Evolutionary conservation across 2,329 filamentous ascomycete genomes (phyloP).

Genomic region (Periconia sp.): DNA sequence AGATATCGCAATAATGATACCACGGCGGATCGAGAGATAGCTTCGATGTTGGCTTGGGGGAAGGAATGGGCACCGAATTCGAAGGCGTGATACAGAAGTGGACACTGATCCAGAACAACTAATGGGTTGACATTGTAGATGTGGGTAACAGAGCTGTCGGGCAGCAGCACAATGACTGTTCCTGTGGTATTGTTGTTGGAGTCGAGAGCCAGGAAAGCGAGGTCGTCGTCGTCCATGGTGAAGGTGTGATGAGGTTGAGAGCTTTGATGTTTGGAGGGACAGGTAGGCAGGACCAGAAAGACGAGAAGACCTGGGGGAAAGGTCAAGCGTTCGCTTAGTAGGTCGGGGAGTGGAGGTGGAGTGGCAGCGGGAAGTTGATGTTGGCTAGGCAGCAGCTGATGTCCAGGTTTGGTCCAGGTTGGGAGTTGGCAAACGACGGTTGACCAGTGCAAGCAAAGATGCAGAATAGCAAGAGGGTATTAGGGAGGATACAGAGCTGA

Average conservation of each 20-base stretch:
- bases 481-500: no score
- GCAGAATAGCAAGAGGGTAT: no score
- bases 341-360: no score
- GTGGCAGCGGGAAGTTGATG: no score
- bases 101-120: constrained; percentile 38
- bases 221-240: constrained; percentile 22
- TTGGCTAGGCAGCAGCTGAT: no score
- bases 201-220: constrained; percentile 22
- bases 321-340: background rate
- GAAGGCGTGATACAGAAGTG: constrained; percentile 45
- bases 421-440: no score
- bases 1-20: constrained; percentile 45
- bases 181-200: constrained; percentile 20
- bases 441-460: no score
- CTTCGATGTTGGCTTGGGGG: constrained; percentile 43
- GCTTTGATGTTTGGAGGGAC: background rate
- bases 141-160: constrained; percentile 31
- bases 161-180: constrained; percentile 35
- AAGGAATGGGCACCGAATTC: constrained; percentile 34
- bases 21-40: constrained; percentile 33
- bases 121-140: constrained; percentile 37
- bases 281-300: background rate
- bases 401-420: no score
- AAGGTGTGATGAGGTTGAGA: background rate
- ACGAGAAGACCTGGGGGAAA: background rate